Conservation (phyloP, 2,329 filamentous ascomycete genomes). For the Pseudonectria foliicola region DNA sequence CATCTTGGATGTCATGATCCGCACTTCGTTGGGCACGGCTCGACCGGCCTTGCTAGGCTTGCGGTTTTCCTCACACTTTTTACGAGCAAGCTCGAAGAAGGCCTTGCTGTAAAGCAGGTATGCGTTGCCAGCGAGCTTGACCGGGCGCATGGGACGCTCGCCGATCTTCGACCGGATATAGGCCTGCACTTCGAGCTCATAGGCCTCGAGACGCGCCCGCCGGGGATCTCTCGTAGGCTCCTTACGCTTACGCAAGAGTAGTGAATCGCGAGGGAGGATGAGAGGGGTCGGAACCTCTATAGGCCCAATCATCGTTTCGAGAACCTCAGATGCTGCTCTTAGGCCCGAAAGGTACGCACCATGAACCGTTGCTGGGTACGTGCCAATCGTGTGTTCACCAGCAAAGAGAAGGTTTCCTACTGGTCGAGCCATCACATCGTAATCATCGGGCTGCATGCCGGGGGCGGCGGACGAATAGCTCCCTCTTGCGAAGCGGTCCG, state of each 20-base stretch:
- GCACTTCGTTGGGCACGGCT: slow-evolving; percentile 70
- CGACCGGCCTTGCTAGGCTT: slow-evolving; percentile 52
- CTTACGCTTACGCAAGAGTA: slow-evolving; percentile 50
- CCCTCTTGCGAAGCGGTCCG: slow-evolving; percentile 83
- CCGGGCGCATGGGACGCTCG: slow-evolving; percentile 64
- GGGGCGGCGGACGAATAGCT: slow-evolving; percentile 94
- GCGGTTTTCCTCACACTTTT: slow-evolving; percentile 58
- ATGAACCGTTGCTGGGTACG: slow-evolving; percentile 93
- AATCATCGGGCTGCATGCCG: slow-evolving; percentile 75
- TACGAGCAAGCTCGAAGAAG: slow-evolving; percentile 57
- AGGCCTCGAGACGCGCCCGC: slow-evolving; percentile 47
- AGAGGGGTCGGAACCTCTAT: slow-evolving; percentile 72
- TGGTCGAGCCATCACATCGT: slow-evolving; percentile 79
- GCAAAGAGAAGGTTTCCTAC: slow-evolving; percentile 90
- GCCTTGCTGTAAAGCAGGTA: slow-evolving; percentile 86
- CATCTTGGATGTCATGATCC: slow-evolving; percentile 78
- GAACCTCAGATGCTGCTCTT: slow-evolving; percentile 78
- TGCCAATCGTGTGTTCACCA: slow-evolving; percentile 92
- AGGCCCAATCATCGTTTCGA: slow-evolving; percentile 73
- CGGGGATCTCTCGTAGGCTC: slow-evolving; percentile 39
- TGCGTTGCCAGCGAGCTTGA: slow-evolving; percentile 70
- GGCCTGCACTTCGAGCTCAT: slow-evolving; percentile 47
- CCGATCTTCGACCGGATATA: slow-evolving; percentile 56
- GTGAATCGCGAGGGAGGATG: slow-evolving; percentile 56
- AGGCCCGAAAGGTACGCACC: slow-evolving; percentile 92